Evolutionary conservation across 2,329 filamentous ascomycete species (phyloP), one percentile per base, ranked within the genome.

Genomic region (Trichoderma sp.): DNA sequence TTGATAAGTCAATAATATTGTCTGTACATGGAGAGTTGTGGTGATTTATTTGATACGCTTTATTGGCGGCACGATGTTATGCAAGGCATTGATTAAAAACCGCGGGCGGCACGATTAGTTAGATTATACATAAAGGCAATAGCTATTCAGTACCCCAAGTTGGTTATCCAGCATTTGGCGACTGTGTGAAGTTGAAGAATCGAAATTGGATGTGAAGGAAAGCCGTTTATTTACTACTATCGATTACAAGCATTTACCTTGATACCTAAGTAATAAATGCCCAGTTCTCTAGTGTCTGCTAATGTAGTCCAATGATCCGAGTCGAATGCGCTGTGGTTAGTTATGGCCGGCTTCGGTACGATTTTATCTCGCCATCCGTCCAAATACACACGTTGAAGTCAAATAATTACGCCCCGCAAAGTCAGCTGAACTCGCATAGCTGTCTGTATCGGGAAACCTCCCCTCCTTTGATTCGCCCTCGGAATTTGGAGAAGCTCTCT

Each of bases 1-100:
- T 73, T 91, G 78, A 82, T 70, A 12, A 32, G 32, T 39, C 36
- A 47, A n/a, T 39, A 47, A 28, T 65, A 17, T 9, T 66, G 53
- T 26, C 36, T 69, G 15, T 62, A 62, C 53, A 58, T 20, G 67
- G 36, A 62, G 36, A 39, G 43, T 59, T 76, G 69, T 75, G 77
- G 64, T 72, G 74, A 66, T 71, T 74, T 73, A 73, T 63, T 65
- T 63, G 70, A 53, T 30, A 61, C n/a, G 39, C 57, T 58, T 59
- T 69, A 63, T 70, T 70, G 72, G 74, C 74, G 75, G 74, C 73
- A 73, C 73, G 73, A 76, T 72, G 73, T 65, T 28, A 65, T 74
- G 72, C 70, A 73, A 71, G 74, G 72, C 68, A 65, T 65, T 59
- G 62, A 50, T 71, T 58, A 50, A 53, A 23, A 73, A 71, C 71